Conservation (phyloP, 345 rosid species). For the Garcia nutans region DNA sequence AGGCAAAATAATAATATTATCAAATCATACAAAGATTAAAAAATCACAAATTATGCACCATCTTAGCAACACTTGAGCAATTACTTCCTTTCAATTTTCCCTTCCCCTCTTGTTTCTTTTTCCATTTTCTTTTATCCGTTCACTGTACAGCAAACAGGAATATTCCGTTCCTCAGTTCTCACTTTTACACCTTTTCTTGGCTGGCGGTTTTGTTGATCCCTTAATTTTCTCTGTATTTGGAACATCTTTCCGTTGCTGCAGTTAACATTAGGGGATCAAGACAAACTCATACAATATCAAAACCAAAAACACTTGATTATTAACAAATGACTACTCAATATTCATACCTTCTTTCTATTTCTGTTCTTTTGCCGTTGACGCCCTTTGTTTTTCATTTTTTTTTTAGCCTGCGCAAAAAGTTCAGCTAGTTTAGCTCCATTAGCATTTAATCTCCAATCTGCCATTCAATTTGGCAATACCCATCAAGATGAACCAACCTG, state of each 20-base stretch:
- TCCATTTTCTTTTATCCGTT: neutral
- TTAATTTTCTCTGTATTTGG: constrained; percentile 23
- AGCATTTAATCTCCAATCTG: too few relatives aligned
- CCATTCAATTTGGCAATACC: neutral
- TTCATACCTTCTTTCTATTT: constrained; percentile 35
- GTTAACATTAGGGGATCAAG: constrained; percentile 3
- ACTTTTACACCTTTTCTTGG: constrained; percentile 43
- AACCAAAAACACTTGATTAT: neutral
- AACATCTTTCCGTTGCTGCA: constrained; percentile 29
- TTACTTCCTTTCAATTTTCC: neutral
- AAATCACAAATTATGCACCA: neutral
- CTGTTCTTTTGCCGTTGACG: constrained; percentile 35
- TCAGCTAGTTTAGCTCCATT: constrained; percentile 4
- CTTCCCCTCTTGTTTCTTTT: neutral
- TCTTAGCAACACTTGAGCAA: neutral
- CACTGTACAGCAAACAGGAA: neutral
- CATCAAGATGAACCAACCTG: constrained; percentile 34
- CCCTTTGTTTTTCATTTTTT: constrained; percentile 39
- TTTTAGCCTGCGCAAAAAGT: constrained; percentile 26
- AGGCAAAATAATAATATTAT: too few relatives aligned
- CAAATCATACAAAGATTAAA: neutral
- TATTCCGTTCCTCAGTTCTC: constrained; percentile 18
- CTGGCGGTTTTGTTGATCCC: constrained; percentile 20
- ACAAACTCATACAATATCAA: neutral
- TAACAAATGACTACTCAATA: neutral